These are phyloP conservation scores for Xylaria castorea DNA, from an alignment of 495 filamentous ascomycete species.

Conservation along the genomic window DNA sequence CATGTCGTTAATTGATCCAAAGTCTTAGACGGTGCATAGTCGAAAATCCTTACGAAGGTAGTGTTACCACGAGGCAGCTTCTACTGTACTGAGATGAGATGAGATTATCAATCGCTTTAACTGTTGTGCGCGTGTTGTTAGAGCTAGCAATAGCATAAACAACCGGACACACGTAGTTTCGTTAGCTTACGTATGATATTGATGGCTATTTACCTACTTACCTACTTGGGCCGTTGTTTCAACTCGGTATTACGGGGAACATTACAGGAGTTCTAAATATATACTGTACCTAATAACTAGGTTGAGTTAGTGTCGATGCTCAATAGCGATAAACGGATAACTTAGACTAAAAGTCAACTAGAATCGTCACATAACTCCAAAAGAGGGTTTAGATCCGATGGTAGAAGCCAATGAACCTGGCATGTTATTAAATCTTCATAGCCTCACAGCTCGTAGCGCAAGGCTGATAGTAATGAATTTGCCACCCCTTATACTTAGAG, in stretches of 20 bases:
- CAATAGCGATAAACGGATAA: background rate
- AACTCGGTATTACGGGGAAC: background rate
- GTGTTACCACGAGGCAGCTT: background rate
- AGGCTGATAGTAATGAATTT: background rate
- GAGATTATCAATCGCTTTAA: background rate
- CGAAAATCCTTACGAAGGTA: background rate
- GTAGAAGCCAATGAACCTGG: background rate
- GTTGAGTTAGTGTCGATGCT: background rate
- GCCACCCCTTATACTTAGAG: background rate
- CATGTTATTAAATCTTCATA: background rate
- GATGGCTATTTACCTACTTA: background rate
- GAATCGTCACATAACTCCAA: background rate
- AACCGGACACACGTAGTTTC: background rate
- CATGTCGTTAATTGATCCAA: background rate
- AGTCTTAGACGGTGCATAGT: background rate
- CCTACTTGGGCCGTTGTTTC: no score
- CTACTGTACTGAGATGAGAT: background rate
- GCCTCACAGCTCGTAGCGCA: background rate
- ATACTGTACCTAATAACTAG: background rate
- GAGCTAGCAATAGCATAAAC: background rate
- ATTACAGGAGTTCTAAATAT: background rate
- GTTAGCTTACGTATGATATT: background rate
- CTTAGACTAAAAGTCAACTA: background rate
- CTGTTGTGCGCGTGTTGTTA: background rate
- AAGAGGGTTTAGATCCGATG: background rate